phyloP scores from a whole-genome alignment of 1,284 basidiomycete genomes.

The Ceratobasidium sp. region DNA sequence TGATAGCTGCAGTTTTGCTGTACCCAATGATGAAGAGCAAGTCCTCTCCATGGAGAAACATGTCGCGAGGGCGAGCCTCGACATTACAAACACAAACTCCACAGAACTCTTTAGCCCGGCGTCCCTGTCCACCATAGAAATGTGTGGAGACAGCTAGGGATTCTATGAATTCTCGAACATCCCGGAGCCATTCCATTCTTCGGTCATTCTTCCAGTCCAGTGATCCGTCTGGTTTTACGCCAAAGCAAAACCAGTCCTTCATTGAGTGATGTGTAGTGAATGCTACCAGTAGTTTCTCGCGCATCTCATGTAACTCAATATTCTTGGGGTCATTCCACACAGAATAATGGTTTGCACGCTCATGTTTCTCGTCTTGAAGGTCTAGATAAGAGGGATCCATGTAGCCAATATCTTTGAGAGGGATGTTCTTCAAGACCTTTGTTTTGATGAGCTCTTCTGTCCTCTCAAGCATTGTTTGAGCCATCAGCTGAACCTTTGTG shows the following conservation, averaged over 20 bases:
- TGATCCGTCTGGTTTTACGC: background rate
- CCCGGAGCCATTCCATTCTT: background rate
- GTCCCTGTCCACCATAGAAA: background rate
- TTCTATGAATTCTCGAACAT: background rate
- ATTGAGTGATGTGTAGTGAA: background rate
- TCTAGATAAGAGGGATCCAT: background rate
- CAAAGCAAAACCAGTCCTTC: background rate
- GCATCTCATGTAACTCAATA: background rate
- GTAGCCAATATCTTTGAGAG: background rate
- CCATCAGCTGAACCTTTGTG: background rate
- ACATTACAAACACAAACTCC: background rate
- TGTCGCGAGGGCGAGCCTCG: background rate
- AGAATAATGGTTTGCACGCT: background rate
- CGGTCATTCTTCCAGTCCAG: background rate
- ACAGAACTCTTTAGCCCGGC: background rate
- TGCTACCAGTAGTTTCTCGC: background rate
- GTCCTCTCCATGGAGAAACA: background rate
- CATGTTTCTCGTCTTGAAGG: background rate
- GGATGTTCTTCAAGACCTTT: background rate
- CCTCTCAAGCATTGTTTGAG: background rate
- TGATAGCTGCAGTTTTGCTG: conserved; percentile 4
- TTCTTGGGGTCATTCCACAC: background rate
- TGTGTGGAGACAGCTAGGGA: background rate
- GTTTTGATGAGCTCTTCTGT: background rate
- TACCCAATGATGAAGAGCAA: background rate